Evolutionary conservation across 2,329 filamentous ascomycete species (phyloP), one percentile per base, ranked within the genome.

Genomic region (Aspergillus bombycis): DNA sequence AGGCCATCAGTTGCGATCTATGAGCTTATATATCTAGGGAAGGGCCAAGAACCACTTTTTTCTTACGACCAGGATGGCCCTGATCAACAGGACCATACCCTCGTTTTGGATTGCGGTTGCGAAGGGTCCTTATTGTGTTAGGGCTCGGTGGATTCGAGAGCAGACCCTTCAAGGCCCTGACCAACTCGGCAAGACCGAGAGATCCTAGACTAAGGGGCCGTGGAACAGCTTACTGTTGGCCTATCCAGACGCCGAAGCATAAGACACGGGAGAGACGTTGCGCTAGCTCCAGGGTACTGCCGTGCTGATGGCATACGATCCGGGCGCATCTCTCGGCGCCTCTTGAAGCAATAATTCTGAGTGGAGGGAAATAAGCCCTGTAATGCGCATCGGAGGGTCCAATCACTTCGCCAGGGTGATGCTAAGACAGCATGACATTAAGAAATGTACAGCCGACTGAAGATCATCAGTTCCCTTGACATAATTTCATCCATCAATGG

Each of bases 81-180:
- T 16, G 60, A 62, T 62, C 55, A 54, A 55, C 60, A 46, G 36
- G 23, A 16, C 21, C 21, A 60, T 34, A 23, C 14, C 16, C 58
- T 23, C 23, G n/a, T 30, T 53, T 10, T 19, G 48, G 50, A 45
- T 16, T 26, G 14, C n/a, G 19, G 26, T 11, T 52, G 19, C 19
- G 32, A 32, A 52, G 19, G 19, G 48, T 28, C 4, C 46, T 41
- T 23, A 21, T 38, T 56, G 41, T 59, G 4, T 36, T 58, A 32
- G 21, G 23, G 45, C 34, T 55, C 30, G 14, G 58, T 54, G 58
- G 58, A 46, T 55, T 52, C 9, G 19, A 32, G 19, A 32, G 48
- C 6, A 52, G 28, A n/a, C 28, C 23, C 48, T n/a, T 34, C 28
- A 55, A 55, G 34, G 32, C n/a, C 32, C 32, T 38, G 34, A 38